Conservation (phyloP, 495 filamentous ascomycete genomes). For the Xylaria flabelliformis region DNA sequence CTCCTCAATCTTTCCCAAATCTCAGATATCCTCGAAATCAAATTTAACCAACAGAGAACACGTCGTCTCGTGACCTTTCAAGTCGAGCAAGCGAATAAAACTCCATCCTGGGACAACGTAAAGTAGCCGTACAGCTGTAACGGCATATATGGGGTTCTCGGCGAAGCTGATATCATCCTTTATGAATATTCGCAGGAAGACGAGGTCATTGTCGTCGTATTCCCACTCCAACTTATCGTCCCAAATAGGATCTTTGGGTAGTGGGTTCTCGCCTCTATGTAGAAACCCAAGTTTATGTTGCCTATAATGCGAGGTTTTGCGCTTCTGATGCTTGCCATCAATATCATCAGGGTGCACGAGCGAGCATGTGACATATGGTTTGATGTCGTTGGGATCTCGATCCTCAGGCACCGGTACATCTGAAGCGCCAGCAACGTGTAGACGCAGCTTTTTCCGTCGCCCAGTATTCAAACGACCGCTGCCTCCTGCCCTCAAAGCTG, state of each 20-base stretch:
- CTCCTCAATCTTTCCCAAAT: too few relatives aligned
- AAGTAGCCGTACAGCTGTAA: slow-evolving; percentile 52
- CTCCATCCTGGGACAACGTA: slow-evolving; percentile 58
- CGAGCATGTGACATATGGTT: slow-evolving; percentile 61
- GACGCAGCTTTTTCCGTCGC: slow-evolving; percentile 43
- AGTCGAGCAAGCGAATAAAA: slow-evolving; percentile 60
- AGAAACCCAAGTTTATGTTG: slow-evolving; percentile 53
- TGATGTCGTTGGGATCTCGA: slow-evolving; percentile 45
- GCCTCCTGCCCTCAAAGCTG: slow-evolving; percentile 54
- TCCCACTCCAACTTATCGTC: slow-evolving; percentile 61
- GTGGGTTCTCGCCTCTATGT: slow-evolving; percentile 50
- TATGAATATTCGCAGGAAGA: slow-evolving; percentile 58
- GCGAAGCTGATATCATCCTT: slow-evolving; percentile 61
- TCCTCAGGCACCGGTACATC: slow-evolving; percentile 53
- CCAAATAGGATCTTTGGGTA: slow-evolving; percentile 56
- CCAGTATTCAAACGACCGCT: slow-evolving; percentile 44
- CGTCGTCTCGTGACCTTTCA: slow-evolving; percentile 58
- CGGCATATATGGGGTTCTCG: slow-evolving; percentile 56
- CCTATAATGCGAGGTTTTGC: slow-evolving; percentile 57
- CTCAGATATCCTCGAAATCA: slow-evolving; percentile 47
- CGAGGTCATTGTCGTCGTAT: slow-evolving; percentile 60
- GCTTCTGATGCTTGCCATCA: slow-evolving; percentile 48
- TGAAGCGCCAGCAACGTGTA: slow-evolving; percentile 57
- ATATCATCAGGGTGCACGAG: slow-evolving; percentile 53
- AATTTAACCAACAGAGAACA: slow-evolving; percentile 60